These are phyloP conservation scores for Oleoguttula mirabilis DNA, from an alignment of 495 filamentous ascomycete genomes.

Conservation along the genomic window DNA sequence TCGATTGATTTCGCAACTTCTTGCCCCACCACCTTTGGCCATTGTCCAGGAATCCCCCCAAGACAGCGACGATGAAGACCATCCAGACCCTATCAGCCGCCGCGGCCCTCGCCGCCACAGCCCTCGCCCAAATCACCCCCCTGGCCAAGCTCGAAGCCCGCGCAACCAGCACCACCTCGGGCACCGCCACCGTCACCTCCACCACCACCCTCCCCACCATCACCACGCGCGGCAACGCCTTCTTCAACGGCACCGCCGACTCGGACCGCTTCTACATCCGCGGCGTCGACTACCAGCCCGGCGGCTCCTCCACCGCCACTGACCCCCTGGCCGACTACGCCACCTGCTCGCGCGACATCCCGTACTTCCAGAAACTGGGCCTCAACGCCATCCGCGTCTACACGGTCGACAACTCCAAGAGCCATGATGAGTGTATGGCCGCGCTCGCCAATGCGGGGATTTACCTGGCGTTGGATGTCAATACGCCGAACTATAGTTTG, in stretches of 20 bases:
- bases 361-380: conserved; percentile 68
- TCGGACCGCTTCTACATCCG: conserved; percentile 17
- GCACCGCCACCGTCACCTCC: not conserved
- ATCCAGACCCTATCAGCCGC: too few species aligned
- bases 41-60: too few species aligned
- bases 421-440: conserved; percentile 50
- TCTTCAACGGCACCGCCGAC: conserved; percentile 3
- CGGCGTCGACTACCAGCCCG: conserved; percentile 16
- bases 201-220: not conserved
- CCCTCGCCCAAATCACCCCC: not conserved
- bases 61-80: too few species aligned
- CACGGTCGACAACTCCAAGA: conserved; percentile 73
- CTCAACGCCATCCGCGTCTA: conserved; percentile 90
- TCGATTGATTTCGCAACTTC: too few species aligned
- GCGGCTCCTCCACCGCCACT: conserved; percentile 9
- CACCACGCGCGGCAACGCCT: conserved; percentile 10
- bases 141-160: not conserved
- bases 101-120: not conserved
- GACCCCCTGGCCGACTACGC: conserved; percentile 10
- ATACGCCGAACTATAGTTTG: conserved; percentile 65
- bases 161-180: too few species aligned
- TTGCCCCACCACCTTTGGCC: too few species aligned
- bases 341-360: conserved; percentile 53
- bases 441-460: conserved; percentile 43
- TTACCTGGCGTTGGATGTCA: conserved; percentile 79